Evolutionary conservation across 2,329 filamentous ascomycete genomes (phyloP), one percentile per base, ranked within the genome.

Genomic region (Ophiosphaerella herpotricha): DNA sequence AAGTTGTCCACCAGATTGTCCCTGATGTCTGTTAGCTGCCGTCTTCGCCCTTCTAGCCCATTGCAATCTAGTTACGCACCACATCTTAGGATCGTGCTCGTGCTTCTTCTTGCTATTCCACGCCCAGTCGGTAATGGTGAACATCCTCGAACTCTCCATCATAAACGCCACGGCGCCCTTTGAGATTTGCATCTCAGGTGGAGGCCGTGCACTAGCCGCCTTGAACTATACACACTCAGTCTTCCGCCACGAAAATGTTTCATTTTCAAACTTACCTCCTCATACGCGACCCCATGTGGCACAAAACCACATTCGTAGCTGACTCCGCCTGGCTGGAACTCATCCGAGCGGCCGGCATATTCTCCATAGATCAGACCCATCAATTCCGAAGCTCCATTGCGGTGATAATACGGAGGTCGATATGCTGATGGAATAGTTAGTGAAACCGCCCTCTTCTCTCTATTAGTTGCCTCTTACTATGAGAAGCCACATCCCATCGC

Each of bases 231-330:
- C 14, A 1, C 1, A 2, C 14, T 55, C 16, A 52, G 38, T 14
- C 39, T 6, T 7, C 12, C 16, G 3, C 2, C 14, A 4, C 12
- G 14, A 13, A 12, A 7, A 9, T 23, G 23, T 7, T 7, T 16
- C 18, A 12, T n/a, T 5, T 13, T 1, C 32, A 7, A 7, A 37
- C 48, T 29, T 34, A 57, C 52, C 43, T 81, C 76, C 60, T 83
- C 79, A 53, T 83, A 83, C 0, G 82, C 82, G 43, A 75, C 74
- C 21, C 84, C 84, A 67, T 87, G 87, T 0, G 85, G 86, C 57
- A 84, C 86, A 83, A 89, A 90, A 13, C 86, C 60, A 63, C 89
- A 89, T 67, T 90, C 87, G 72, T 86, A 70, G 67, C 79, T 83
- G 1, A 84, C 82, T 13, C 84, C 83, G 4, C 81, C 84, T 29